A percentile compares a stretch with the other conserved stretches of the same genome.
These are phyloP conservation scores for Rhizophora mangle DNA, from an alignment of 345 rosid genomes.

Conservation along the genomic window DNA sequence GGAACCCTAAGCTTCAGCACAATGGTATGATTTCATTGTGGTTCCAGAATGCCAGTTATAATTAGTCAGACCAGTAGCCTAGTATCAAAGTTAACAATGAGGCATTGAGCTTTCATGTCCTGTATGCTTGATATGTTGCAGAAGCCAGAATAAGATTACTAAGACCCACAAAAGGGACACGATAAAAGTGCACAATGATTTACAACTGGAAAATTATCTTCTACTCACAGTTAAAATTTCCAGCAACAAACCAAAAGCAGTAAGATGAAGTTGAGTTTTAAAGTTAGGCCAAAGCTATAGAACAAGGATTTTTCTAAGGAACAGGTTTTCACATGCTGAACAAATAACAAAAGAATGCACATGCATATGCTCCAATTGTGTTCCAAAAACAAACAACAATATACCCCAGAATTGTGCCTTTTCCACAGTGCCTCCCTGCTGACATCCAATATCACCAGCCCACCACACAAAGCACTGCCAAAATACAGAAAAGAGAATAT, in stretches of 20 bases:
- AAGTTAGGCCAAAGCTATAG: too few species aligned
- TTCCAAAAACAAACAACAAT: conserved; percentile 6
- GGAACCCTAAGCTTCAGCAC: too few species aligned
- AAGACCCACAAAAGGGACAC: neutral
- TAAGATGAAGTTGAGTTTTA: neutral
- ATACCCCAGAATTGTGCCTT: conserved; percentile 62
- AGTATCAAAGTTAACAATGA: too few species aligned
- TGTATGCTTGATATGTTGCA: neutral
- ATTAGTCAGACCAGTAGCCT: too few species aligned
- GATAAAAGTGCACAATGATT: too few species aligned
- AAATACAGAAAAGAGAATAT: neutral
- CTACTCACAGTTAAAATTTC: too few species aligned
- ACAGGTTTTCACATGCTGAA: neutral
- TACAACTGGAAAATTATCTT: too few species aligned
- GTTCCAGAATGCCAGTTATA: too few species aligned
- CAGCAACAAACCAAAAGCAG: neutral
- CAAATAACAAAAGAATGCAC: neutral
- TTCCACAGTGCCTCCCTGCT: conserved; percentile 57
- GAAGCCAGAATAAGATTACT: neutral
- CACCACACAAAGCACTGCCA: conserved; percentile 52
- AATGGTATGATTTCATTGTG: too few species aligned
- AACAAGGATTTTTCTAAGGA: neutral
- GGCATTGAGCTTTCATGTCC: too few species aligned
- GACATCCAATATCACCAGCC: conserved; percentile 32
- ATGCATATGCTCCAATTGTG: neutral